Evolutionary conservation across 2,329 filamentous ascomycete species (phyloP).

Genomic region (Penicillium vulpinum): DNA sequence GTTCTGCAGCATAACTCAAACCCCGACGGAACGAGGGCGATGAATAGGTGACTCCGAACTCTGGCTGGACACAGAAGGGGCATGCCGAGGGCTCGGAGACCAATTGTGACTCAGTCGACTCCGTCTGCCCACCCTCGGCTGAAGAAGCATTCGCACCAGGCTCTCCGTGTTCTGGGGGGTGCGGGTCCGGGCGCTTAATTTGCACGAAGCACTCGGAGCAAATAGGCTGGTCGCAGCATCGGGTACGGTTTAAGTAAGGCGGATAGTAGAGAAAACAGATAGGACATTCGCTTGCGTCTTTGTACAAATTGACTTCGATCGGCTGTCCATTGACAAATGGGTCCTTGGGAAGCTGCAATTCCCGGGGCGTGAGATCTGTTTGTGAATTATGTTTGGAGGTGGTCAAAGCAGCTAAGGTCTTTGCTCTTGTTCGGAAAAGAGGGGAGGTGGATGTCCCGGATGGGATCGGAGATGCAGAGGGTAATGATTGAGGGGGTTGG

Average conservation of each 20-base stretch:
- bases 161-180: slow-evolving; percentile 75
- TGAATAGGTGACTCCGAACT: slow-evolving; percentile 95
- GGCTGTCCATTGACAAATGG: slow-evolving; percentile 92
- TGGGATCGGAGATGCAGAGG: slow-evolving; percentile 59
- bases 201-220: slow-evolving; percentile 99
- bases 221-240: slow-evolving; percentile 93
- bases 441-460: slow-evolving; percentile 53
- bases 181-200: slow-evolving; percentile 91
- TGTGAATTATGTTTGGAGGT: slow-evolving; percentile 74
- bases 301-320: slow-evolving; percentile 90
- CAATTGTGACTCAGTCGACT: slow-evolving; percentile 60
- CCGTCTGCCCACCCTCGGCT: slow-evolving; percentile 36
- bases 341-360: slow-evolving; percentile 76
- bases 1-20: slow-evolving; percentile 64
- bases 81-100: slow-evolving; percentile 90
- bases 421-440: slow-evolving; percentile 78
- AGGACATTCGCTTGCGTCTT: slow-evolving; percentile 84
- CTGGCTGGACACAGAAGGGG: slow-evolving; percentile 90
- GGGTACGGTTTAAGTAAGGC: slow-evolving; percentile 87
- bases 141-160: slow-evolving; percentile 43
- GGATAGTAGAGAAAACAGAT: slow-evolving; percentile 97
- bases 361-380: slow-evolving; percentile 71
- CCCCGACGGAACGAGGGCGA: slow-evolving; percentile 86
- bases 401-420: slow-evolving; percentile 80
- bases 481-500: slow-evolving; percentile 64